Evolutionary conservation across 1,284 basidiomycete species (phyloP).

Genomic region (Cryptococcus sp.): DNA sequence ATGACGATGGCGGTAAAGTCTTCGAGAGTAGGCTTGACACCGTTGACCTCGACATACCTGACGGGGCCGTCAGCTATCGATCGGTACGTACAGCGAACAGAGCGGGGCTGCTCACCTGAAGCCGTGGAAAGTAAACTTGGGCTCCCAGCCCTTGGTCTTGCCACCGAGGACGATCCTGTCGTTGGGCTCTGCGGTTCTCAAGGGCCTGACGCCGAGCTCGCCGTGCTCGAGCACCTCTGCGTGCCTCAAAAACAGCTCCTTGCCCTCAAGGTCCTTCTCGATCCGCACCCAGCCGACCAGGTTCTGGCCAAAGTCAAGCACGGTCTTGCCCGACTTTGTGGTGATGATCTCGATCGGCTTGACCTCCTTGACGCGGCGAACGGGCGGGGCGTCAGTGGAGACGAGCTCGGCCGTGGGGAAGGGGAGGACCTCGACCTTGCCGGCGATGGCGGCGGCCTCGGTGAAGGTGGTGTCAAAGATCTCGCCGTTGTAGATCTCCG

Average conservation of each 20-base stretch:
- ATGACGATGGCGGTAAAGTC: conserved; percentile 32
- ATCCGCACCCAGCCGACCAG: conserved; percentile 35
- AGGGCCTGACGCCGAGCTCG: conserved; percentile 32
- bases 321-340: conserved; percentile 29
- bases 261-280: conserved; percentile 8
- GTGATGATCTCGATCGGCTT: conserved; percentile 27
- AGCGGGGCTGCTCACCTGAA: conserved; percentile 16
- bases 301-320: conserved; percentile 44
- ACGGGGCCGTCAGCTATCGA: no score
- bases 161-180: conserved; percentile 25
- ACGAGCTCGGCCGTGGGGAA: conserved; percentile 22
- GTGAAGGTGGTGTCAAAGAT: conserved; percentile 18
- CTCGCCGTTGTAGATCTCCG: conserved; percentile 42
- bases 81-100: not conserved
- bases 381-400: conserved; percentile 33
- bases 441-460: conserved; percentile 1
- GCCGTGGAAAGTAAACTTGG: conserved; percentile 41
- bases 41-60: conserved; percentile 19
- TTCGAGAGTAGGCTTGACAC: conserved; percentile 14
- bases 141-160: conserved; percentile 25
- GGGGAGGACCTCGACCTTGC: conserved; percentile 8
- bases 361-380: conserved; percentile 23
- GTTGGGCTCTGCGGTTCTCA: conserved; percentile 22
- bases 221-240: conserved; percentile 40
- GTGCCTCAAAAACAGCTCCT: conserved; percentile 20